A percentile compares a stretch with the other conserved stretches of the same genome.
These are phyloP conservation scores for Paecilomyces niveus DNA, from an alignment of 2,329 filamentous ascomycete species.

Conservation along the genomic window DNA sequence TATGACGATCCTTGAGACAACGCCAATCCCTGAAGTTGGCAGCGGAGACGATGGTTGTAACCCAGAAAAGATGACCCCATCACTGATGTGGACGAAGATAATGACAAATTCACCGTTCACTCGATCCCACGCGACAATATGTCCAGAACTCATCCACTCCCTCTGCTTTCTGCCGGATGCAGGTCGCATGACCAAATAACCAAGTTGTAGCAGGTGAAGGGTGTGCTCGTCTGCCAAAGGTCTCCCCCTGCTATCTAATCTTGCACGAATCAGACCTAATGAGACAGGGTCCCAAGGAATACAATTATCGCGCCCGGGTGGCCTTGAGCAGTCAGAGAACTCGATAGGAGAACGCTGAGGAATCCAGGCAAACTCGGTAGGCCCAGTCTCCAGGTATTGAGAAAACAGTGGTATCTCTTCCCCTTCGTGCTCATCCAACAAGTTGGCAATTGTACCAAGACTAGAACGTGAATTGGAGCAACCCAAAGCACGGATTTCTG, in stretches of 20 bases:
- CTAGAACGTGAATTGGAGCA: conserved; percentile 22
- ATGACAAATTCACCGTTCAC: conserved; percentile 19
- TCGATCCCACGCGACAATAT: conserved; percentile 32
- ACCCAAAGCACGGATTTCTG: conserved; percentile 20
- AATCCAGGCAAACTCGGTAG: conserved; percentile 23
- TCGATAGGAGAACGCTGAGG: conserved; percentile 27
- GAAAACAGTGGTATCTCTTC: conserved; percentile 15
- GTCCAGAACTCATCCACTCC: conserved; percentile 25
- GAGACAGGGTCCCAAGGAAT: conserved; percentile 13
- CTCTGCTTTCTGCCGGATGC: background rate
- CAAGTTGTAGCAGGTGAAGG: conserved; percentile 31
- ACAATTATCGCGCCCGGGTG: conserved; percentile 7
- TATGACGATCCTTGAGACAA: conserved; percentile 6
- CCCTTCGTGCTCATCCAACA: conserved; percentile 30
- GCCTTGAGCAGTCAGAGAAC: conserved; percentile 12
- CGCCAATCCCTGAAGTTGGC: conserved; percentile 4
- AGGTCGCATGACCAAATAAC: conserved; percentile 21
- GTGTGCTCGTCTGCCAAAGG: conserved; percentile 12
- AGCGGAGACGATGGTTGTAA: conserved; percentile 3
- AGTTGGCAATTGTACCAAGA: conserved; percentile 19
- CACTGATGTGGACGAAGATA: conserved; percentile 21
- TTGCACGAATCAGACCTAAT: conserved; percentile 26
- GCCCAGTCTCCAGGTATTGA: conserved; percentile 1
- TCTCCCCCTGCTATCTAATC: conserved; percentile 13
- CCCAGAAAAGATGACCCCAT: conserved; percentile 16